Evolutionary conservation across 495 filamentous ascomycete species (phyloP), one percentile per base, ranked within the genome.

Genomic region (Xylaria telfairii): DNA sequence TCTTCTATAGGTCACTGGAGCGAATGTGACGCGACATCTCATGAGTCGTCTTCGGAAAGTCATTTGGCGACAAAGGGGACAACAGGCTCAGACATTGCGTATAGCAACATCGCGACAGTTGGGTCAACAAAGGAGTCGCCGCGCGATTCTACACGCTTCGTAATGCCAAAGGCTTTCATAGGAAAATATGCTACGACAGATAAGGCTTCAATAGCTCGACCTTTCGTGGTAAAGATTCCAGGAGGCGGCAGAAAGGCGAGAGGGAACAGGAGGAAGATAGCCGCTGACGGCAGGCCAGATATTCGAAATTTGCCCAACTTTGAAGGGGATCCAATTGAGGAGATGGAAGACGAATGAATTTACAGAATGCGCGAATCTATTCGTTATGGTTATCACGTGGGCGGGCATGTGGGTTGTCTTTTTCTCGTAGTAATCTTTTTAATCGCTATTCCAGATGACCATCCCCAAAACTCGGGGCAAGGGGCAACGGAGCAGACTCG

Each of bases 311-410:
- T 84, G 12, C 83, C 83, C 0, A 79, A 81, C 71, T 84, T 83
- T 71, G 77, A 75, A 30, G 78, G 75, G 26, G 83, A 85, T 71
- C 82, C 82, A 9, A 84, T 84, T 41, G 82, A 85, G 70, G 83
- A 84, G 4, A 76, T 83, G 65, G 78, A 80, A 63, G 79, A 81
- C 0, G 67, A 77, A 21, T 75, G 21, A 65, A 56, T 32, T 32
- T 41, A 67, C 21, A 7, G 53, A 13, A 28, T 9, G 28, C 30
- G 15, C 10, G 3, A n/a, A 47, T 42, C 24, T 30, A 17, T 30
- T 32, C n/a, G 39, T 30, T 12, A 32, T 24, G 51, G 17, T 44
- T 65, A 3, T 37, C 28, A 65, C 49, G 17, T 49, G 42, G 41
- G 21, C 34, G 46, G 9, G 19, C 13, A 65, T 65, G 17, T 49